These are phyloP conservation scores for Graphiopsis chlorocephala DNA, from an alignment of 2,329 filamentous ascomycete species.

Conservation along the genomic window DNA sequence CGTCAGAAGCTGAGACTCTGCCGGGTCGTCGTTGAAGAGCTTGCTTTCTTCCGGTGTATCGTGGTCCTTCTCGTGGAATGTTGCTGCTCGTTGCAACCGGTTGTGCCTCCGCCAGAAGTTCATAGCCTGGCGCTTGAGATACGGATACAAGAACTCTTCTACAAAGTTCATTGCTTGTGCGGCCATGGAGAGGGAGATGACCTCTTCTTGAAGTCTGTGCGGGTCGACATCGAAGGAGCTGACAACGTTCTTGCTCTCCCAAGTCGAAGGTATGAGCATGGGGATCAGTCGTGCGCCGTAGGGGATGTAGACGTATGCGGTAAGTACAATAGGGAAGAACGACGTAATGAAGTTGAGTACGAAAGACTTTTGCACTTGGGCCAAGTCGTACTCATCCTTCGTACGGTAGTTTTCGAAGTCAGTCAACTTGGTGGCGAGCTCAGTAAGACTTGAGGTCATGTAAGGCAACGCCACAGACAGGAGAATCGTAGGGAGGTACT, in stretches of 20 bases:
- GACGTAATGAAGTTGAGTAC: slow-evolving; percentile 96
- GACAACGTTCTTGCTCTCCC: slow-evolving; percentile 67
- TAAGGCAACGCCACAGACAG: slow-evolving; percentile 9
- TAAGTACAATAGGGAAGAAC: slow-evolving; percentile 84
- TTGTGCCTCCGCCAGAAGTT: slow-evolving; percentile 55
- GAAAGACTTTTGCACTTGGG: slow-evolving; percentile 89
- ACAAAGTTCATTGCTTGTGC: slow-evolving; percentile 85
- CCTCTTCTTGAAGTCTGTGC: slow-evolving; percentile 79
- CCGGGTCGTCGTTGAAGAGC: slow-evolving; percentile 61
- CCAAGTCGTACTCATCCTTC: slow-evolving; percentile 74
- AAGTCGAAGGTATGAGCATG: slow-evolving; percentile 70
- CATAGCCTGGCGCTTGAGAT: slow-evolving; percentile 73
- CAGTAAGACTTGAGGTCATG: slow-evolving; percentile 38
- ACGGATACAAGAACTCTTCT: slow-evolving; percentile 81
- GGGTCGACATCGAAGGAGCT: slow-evolving; percentile 74
- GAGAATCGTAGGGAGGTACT: slow-evolving; percentile 4
- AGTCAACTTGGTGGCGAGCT: slow-evolving; percentile 52
- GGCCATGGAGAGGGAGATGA: slow-evolving; percentile 94
- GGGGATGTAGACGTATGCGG: slow-evolving; percentile 90
- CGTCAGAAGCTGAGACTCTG: slow-evolving; percentile 75
- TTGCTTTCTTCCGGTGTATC: slow-evolving; percentile 52
- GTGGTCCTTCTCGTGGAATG: slow-evolving; percentile 58
- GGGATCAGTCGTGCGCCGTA: slow-evolving; percentile 83
- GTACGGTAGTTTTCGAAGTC: slow-evolving; percentile 84
- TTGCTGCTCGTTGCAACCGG: slow-evolving; percentile 80